Conservation (phyloP, 2,329 filamentous ascomycete genomes). For the Diaporthe citri region DNA sequence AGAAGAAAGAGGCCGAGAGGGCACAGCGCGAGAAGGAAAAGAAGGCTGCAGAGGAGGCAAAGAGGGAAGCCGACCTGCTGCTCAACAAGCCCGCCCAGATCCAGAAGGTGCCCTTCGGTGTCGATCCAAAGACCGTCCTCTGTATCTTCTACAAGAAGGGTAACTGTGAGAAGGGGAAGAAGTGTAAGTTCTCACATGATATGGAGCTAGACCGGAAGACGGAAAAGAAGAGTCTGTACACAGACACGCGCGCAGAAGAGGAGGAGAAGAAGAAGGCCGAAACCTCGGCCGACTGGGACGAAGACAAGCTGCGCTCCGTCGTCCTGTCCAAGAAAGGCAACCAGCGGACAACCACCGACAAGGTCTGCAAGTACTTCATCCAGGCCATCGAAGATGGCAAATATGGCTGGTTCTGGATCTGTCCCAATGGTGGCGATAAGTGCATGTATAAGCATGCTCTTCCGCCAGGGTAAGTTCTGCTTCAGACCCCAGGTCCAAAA, state of each 20-base stretch:
- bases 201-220: conserved; percentile 89
- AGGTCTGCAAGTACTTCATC: conserved; percentile 99
- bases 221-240: conserved; percentile 92
- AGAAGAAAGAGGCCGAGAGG: conserved; percentile 79
- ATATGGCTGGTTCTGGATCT: conserved; percentile 99
- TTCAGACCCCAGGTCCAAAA: not conserved
- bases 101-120: conserved; percentile 98
- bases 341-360: conserved; percentile 93
- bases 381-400: conserved; percentile 97
- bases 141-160: conserved; percentile 99
- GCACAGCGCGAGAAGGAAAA: conserved; percentile 85
- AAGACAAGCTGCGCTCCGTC: conserved; percentile 92
- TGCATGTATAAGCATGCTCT: conserved; percentile 99
- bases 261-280: conserved; percentile 87
- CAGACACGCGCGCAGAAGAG: conserved; percentile 81
- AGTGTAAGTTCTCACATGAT: conserved; percentile 99
- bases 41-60: conserved; percentile 87
- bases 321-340: conserved; percentile 98
- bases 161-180: conserved; percentile 95
- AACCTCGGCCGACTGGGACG: conserved; percentile 97
- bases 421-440: conserved; percentile 95
- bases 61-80: conserved; percentile 82
- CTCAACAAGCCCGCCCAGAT: conserved; percentile 93
- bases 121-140: conserved; percentile 96
- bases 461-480: conserved; percentile 83